Evolutionary conservation across 768 basidiomycete species (phyloP).

Genomic region (Chiua virens): DNA sequence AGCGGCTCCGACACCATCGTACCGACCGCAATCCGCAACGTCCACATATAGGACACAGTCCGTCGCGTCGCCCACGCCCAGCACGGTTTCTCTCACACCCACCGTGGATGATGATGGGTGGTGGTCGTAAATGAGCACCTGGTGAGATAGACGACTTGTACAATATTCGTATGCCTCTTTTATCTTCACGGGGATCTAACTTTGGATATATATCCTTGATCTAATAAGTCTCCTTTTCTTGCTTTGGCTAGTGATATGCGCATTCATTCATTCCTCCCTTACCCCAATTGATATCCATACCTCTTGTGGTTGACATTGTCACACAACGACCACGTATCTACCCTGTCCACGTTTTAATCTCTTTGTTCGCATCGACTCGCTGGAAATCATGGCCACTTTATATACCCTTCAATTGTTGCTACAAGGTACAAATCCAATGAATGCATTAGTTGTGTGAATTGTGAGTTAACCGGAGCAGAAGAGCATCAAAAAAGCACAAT

Average conservation of each 20-base stretch:
- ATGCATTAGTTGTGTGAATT: constrained; percentile 33
- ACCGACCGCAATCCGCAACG: constrained; percentile 40
- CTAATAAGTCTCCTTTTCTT: constrained; percentile 16
- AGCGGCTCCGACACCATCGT: constrained; percentile 25
- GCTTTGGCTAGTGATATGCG: neutral
- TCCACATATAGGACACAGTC: constrained; percentile 45
- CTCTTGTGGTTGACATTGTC: constrained; percentile 9
- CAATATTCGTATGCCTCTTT: neutral
- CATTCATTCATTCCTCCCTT: neutral
- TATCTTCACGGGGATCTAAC: constrained; percentile 12
- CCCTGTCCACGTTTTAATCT: constrained; percentile 4
- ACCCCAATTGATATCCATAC: constrained; percentile 10
- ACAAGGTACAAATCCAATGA: constrained; percentile 39
- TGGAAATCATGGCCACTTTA: constrained; percentile 28
- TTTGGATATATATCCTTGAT: constrained; percentile 21
- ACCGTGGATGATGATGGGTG: constrained; percentile 76
- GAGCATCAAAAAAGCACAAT: constrained; percentile 1
- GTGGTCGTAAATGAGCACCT: constrained; percentile 50
- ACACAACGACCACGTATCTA: constrained; percentile 4
- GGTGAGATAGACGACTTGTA: constrained; percentile 8
- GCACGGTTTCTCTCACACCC: constrained; percentile 69
- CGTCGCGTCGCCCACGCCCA: constrained; percentile 71
- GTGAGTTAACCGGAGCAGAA: constrained; percentile 17
- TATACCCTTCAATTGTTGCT: constrained; percentile 40
- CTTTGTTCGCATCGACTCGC: constrained; percentile 12